A percentile compares a stretch with the other conserved stretches of the same genome.
Evolutionary conservation across 2,329 filamentous ascomycete species (phyloP).

Genomic region (Fusarium sp.): DNA sequence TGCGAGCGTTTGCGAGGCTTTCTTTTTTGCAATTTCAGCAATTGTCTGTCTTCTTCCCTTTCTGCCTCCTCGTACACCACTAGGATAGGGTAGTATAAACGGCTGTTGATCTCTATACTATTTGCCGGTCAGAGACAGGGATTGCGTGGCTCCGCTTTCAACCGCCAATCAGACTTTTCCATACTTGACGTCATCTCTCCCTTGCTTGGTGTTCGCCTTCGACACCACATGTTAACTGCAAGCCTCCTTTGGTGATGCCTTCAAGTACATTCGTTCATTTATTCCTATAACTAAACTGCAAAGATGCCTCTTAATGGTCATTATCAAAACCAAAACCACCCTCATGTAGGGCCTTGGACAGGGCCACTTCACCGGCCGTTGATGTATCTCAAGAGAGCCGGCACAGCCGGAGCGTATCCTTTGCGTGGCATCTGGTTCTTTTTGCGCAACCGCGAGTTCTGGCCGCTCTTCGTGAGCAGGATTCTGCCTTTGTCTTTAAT

Average conservation of each 20-base stretch:
- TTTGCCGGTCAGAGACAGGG: neutral
- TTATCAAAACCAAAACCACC: constrained; percentile 20
- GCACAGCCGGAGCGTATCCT: constrained; percentile 64
- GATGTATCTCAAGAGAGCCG: constrained; percentile 57
- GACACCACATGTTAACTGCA: constrained; percentile 2
- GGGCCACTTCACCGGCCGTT: constrained; percentile 51
- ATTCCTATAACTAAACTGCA: neutral
- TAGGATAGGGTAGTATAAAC: neutral
- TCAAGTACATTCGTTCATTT: constrained; percentile 1
- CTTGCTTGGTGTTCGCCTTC: constrained; percentile 2
- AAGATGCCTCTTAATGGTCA: constrained; percentile 35
- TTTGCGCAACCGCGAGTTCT: constrained; percentile 78
- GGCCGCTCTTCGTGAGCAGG: constrained; percentile 80
- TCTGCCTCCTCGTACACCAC: neutral
- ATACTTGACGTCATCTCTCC: constrained; percentile 18
- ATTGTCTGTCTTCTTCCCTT: neutral
- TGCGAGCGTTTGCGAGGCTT: constrained; percentile 25
- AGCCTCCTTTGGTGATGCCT: constrained; percentile 26
- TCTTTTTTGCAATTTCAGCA: constrained; percentile 8
- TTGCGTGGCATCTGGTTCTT: constrained; percentile 86
- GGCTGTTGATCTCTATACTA: neutral
- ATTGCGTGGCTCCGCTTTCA: constrained; percentile 14
- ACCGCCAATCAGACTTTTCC: constrained; percentile 23
- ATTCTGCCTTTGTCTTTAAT: constrained; percentile 85
- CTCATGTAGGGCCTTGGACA: constrained; percentile 31